phyloP scores from a whole-genome alignment of 2,329 filamentous ascomycete species.

The Xylariaceae sp. region DNA sequence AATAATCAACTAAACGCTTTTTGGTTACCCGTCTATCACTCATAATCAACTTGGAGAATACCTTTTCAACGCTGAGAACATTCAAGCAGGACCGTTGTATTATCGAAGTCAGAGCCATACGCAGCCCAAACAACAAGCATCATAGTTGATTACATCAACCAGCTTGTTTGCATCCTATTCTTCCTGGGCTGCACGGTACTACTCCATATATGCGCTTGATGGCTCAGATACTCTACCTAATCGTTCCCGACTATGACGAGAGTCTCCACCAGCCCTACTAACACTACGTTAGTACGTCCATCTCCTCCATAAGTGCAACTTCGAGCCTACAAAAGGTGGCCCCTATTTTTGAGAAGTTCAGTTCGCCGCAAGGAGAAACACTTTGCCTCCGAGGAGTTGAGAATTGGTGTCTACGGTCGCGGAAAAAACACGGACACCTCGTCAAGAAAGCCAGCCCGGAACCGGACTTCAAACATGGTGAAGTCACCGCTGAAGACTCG shows the following conservation, averaged over 20 bases:
- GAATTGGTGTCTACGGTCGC: conserved; percentile 44
- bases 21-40: not conserved
- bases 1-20: not conserved
- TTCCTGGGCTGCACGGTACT: not conserved
- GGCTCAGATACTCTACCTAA: not conserved
- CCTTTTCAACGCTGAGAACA: conserved; percentile 34
- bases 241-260: not conserved
- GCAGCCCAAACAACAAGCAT: conserved; percentile 55
- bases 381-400: conserved; percentile 37
- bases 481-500: conserved; percentile 56
- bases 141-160: conserved; percentile 26
- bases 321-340: conserved; percentile 57
- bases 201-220: not conserved
- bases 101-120: conserved; percentile 46
- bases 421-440: conserved; percentile 44
- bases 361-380: conserved; percentile 45
- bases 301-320: conserved; percentile 56
- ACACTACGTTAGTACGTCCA: conserved; percentile 49
- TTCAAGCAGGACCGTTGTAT: conserved; percentile 35
- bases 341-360: conserved; percentile 51
- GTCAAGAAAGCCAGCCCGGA: conserved; percentile 38
- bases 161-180: not conserved
- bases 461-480: conserved; percentile 36
- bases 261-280: not conserved
- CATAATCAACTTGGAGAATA: conserved; percentile 32